Conservation (phyloP, 805 yeast genomes). For the Yarrowia porcina region DNA sequence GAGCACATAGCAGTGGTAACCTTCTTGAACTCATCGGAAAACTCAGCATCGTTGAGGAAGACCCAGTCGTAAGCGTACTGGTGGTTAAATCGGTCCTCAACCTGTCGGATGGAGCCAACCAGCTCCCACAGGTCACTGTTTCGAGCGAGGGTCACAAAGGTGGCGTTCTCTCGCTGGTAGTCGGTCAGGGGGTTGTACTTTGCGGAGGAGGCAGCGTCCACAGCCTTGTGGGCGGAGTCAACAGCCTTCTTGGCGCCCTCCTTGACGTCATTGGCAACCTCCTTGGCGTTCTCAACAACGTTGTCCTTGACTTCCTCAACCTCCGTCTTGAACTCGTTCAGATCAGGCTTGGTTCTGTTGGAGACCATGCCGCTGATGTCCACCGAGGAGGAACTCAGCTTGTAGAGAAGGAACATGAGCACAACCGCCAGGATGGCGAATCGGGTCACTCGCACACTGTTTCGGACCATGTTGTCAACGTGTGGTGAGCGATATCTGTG, state of each 20-base stretch:
- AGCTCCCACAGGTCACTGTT: conserved; percentile 60
- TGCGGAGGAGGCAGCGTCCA: conserved; percentile 15
- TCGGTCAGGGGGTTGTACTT: conserved; percentile 26
- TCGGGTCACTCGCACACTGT: conserved; percentile 39
- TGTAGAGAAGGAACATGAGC: conserved; percentile 37
- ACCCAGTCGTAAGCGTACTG: conserved; percentile 87
- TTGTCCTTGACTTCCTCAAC: conserved; percentile 11
- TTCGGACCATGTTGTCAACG: conserved; percentile 36
- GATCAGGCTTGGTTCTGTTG: conserved; percentile 14
- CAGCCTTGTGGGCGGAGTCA: conserved; percentile 15
- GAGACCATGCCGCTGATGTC: conserved; percentile 3
- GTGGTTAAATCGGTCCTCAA: conserved; percentile 77
- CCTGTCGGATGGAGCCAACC: conserved; percentile 58
- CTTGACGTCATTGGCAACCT: conserved; percentile 25
- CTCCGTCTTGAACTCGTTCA: not conserved
- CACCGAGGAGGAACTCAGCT: conserved; percentile 30
- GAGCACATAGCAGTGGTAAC: conserved; percentile 53
- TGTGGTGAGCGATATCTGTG: not conserved
- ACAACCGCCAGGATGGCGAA: conserved; percentile 38
- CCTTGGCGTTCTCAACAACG: conserved; percentile 12
- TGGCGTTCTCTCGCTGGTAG: conserved; percentile 42
- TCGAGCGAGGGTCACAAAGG: conserved; percentile 60
- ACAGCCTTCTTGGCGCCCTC: conserved; percentile 15
- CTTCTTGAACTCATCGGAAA: conserved; percentile 64
- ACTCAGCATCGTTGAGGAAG: conserved; percentile 77